phyloP scores from a whole-genome alignment of 108 stramenopile genomes.

The Nitzschia palea region DNA sequence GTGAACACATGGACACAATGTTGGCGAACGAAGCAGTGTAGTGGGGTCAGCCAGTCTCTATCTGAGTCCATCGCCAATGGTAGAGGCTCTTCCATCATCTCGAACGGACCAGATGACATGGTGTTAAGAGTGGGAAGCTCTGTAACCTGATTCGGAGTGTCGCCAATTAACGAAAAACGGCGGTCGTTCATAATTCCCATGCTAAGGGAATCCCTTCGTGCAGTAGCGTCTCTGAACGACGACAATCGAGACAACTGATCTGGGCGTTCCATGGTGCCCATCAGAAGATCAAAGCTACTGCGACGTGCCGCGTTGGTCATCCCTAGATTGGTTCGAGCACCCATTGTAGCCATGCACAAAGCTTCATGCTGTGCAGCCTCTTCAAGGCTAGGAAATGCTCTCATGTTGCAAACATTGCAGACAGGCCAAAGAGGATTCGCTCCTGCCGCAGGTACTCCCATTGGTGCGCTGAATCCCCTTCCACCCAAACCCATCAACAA shows the following conservation, averaged over 20 bases:
- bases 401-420: conserved; percentile 52
- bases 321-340: conserved; percentile 3
- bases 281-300: conserved; percentile 30
- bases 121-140: background rate
- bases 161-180: background rate
- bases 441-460: background rate
- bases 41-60: conserved; percentile 78
- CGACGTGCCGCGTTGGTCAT: conserved; percentile 1
- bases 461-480: background rate
- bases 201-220: conserved; percentile 4
- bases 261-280: background rate
- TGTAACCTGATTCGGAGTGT: background rate
- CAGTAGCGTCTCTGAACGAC: background rate
- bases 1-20: conserved; percentile 80
- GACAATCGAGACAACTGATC: background rate
- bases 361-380: conserved; percentile 38
- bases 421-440: conserved; percentile 35
- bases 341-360: conserved; percentile 9
- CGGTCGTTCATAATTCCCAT: background rate
- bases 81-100: conserved; percentile 44
- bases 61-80: conserved; percentile 65
- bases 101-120: conserved; percentile 62
- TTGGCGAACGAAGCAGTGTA: conserved; percentile 81
- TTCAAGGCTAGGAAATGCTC: conserved; percentile 49
- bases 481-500: conserved; percentile 9